phyloP scores from a whole-genome alignment of 805 yeast species.

The Yarrowia sp. region DNA sequence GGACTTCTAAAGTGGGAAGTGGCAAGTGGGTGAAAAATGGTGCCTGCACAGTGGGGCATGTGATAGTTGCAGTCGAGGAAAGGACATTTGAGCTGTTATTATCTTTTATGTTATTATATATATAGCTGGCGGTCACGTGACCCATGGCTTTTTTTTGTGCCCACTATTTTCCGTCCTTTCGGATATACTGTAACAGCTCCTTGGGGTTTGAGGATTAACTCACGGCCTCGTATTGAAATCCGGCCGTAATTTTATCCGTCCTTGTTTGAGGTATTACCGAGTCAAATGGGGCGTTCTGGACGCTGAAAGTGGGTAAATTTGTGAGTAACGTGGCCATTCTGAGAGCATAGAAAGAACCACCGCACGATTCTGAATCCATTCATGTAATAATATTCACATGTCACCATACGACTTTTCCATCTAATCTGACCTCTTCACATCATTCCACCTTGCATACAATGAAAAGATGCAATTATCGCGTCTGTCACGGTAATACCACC shows the following conservation, averaged over 20 bases:
- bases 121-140: too few species aligned
- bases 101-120: too few species aligned
- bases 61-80: neutral
- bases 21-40: constrained; percentile 13
- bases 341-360: too few species aligned
- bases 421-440: too few species aligned
- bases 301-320: too few species aligned
- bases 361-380: neutral
- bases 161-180: neutral
- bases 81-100: too few species aligned
- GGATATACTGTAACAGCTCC: neutral
- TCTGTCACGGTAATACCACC: too few species aligned
- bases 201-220: neutral
- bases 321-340: too few species aligned
- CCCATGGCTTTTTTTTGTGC: too few species aligned
- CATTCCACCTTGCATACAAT: too few species aligned
- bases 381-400: neutral
- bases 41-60: constrained; percentile 24
- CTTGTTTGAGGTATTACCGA: neutral
- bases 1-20: neutral
- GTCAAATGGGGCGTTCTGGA: too few species aligned
- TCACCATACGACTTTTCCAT: neutral
- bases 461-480: too few species aligned
- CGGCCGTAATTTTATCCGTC: neutral
- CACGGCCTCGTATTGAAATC: neutral